Percentiles rank a stretch among this genome's conserved stretches.
These are phyloP conservation scores for Elongisporangium undulatum DNA, from an alignment of 352 stramenopile genomes.

Conservation along the genomic window DNA sequence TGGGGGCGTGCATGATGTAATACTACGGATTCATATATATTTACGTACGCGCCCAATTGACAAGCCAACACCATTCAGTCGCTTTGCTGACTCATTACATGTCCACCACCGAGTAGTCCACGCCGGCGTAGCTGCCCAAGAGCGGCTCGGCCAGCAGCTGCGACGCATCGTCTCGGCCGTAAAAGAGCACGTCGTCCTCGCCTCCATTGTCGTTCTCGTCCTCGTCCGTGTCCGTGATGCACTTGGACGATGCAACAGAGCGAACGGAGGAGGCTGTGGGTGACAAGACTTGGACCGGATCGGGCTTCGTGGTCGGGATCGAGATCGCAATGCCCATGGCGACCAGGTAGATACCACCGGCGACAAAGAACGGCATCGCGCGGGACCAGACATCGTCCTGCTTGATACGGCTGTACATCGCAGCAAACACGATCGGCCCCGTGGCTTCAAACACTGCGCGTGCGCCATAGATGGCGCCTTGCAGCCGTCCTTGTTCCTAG, in stretches of 20 bases:
- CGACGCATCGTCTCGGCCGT: slow-evolving; percentile 17
- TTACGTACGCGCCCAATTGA: background rate
- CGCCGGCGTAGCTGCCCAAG: slow-evolving; percentile 15
- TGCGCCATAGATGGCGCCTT: slow-evolving; percentile 67
- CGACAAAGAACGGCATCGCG: slow-evolving; percentile 55
- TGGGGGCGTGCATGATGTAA: slow-evolving; percentile 8
- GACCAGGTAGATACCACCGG: slow-evolving; percentile 41
- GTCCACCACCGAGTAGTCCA: slow-evolving; percentile 19
- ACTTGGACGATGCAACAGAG: slow-evolving; percentile 31
- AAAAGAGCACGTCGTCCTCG: slow-evolving; percentile 7
- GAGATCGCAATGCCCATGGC: slow-evolving; percentile 44
- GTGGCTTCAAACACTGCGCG: slow-evolving; percentile 59
- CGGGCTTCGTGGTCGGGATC: slow-evolving; percentile 24
- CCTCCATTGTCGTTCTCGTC: slow-evolving; percentile 24
- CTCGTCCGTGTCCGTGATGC: slow-evolving; percentile 40
- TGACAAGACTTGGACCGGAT: slow-evolving; percentile 9
- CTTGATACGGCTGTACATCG: slow-evolving; percentile 53
- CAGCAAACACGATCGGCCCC: slow-evolving; percentile 49
- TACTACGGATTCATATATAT: slow-evolving; percentile 1
- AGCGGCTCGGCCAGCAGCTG: slow-evolving; percentile 47
- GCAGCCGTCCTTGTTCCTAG: slow-evolving; percentile 68
- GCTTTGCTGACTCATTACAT: background rate
- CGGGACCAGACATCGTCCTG: slow-evolving; percentile 32
- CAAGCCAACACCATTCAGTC: background rate
- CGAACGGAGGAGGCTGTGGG: slow-evolving; percentile 42